These are phyloP conservation scores for Triticum aestivum DNA, from an alignment of 176 grass and related monocot species.

Conservation along the genomic window DNA sequence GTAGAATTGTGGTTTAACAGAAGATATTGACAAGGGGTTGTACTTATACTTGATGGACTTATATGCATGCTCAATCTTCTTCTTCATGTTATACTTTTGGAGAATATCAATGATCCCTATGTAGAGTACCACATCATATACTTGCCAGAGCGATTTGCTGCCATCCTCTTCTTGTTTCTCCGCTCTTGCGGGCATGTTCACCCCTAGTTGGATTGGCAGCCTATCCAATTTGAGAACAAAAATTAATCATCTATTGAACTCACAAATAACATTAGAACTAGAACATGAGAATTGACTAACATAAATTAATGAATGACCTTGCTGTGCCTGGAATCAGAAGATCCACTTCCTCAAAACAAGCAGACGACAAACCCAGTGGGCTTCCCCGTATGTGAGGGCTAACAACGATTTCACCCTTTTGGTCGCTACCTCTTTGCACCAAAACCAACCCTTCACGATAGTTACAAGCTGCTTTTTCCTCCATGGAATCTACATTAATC, in stretches of 20 bases:
- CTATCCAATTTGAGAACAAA: conserved; percentile 32
- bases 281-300: no score
- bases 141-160: conserved; percentile 52
- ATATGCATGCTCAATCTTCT: conserved; percentile 91
- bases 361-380: conserved; percentile 70
- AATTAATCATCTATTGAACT: background rate
- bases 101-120: conserved; percentile 95
- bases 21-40: conserved; percentile 77
- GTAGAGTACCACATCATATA: conserved; percentile 92
- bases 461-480: conserved; percentile 58
- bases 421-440: conserved; percentile 61
- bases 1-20: conserved; percentile 72
- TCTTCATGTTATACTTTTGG: conserved; percentile 81
- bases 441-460: conserved; percentile 79
- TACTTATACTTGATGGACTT: conserved; percentile 70
- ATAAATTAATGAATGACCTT: background rate
- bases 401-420: conserved; percentile 65
- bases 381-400: conserved; percentile 89
- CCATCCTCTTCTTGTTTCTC: conserved; percentile 56
- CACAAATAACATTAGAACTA: background rate
- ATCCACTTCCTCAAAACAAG: conserved; percentile 95
- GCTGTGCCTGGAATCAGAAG: conserved; percentile 94
- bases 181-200: conserved; percentile 93
- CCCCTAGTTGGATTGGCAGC: conserved; percentile 93
- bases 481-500: conserved; percentile 55